phyloP scores from a whole-genome alignment of 331 rosid genomes.

The Cydonia oblonga region DNA sequence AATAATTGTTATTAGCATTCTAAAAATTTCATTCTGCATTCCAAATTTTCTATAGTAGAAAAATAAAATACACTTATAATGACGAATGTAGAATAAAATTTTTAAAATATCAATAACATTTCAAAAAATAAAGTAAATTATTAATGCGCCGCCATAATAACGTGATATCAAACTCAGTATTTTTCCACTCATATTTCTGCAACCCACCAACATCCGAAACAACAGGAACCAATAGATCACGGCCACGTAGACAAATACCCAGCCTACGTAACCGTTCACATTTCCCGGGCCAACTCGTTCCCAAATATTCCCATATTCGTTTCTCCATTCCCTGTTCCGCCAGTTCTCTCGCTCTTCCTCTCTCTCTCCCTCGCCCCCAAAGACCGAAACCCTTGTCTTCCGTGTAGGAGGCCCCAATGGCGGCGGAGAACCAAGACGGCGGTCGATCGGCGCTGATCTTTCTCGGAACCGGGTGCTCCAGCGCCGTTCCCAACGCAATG shows the following conservation, averaged over 20 bases:
- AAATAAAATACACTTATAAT: too few species aligned
- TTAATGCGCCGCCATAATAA: too few species aligned
- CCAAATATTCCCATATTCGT: neutral
- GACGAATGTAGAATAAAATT: too few species aligned
- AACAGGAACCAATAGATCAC: neutral
- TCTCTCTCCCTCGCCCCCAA: neutral
- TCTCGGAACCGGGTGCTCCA: conserved; percentile 75
- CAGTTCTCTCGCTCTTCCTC: neutral
- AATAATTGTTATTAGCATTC: too few species aligned
- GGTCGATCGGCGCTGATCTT: conserved; percentile 61
- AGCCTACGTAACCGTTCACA: neutral
- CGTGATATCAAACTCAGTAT: too few species aligned
- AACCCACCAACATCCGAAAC: too few species aligned
- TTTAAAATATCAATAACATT: too few species aligned
- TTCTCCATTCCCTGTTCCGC: neutral
- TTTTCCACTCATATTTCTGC: too few species aligned
- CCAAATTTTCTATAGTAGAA: too few species aligned
- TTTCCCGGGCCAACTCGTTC: neutral
- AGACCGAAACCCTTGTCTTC: neutral
- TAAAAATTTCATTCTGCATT: too few species aligned
- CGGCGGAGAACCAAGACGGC: neutral
- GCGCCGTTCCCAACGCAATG: conserved; percentile 63
- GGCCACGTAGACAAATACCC: neutral
- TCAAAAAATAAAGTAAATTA: too few species aligned
- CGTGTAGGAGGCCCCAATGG: conserved; percentile 15